phyloP scores from a whole-genome alignment of 2,329 filamentous ascomycete genomes.

The Albophoma yamanashiensis region DNA sequence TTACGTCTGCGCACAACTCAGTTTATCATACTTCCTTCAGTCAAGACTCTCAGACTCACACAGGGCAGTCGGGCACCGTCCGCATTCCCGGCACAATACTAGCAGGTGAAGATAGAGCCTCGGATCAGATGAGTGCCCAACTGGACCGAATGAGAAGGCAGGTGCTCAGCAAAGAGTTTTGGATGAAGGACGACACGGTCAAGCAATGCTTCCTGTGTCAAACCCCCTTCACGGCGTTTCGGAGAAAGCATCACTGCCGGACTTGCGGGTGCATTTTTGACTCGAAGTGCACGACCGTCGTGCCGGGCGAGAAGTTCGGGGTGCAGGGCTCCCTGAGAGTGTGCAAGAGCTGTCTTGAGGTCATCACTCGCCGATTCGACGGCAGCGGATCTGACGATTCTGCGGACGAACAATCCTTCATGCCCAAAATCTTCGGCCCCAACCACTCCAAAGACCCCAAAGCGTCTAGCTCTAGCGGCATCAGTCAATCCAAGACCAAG shows the following conservation, averaged over 20 bases:
- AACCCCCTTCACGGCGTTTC: slow-evolving; percentile 82
- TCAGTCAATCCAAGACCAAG: slow-evolving; percentile 22
- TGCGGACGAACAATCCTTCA: slow-evolving; percentile 61
- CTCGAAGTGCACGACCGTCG: slow-evolving; percentile 87
- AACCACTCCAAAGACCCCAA: slow-evolving; percentile 40
- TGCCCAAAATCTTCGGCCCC: slow-evolving; percentile 52
- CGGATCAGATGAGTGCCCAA: slow-evolving; percentile 48
- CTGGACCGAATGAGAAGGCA: slow-evolving; percentile 70
- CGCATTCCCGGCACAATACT: slow-evolving; percentile 47
- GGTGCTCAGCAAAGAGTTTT: slow-evolving; percentile 88
- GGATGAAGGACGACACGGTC: slow-evolving; percentile 98
- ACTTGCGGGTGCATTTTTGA: slow-evolving; percentile 98
- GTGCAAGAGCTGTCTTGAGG: slow-evolving; percentile 83
- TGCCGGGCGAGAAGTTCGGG: slow-evolving; percentile 78
- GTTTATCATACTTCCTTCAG: slow-evolving; percentile 47
- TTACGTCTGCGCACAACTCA: slow-evolving; percentile 46
- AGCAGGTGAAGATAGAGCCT: slow-evolving; percentile 40
- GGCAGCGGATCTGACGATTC: slow-evolving; percentile 82
- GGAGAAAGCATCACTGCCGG: slow-evolving; percentile 92
- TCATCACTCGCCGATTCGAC: slow-evolving; percentile 85
- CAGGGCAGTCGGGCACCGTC: slow-evolving; percentile 32
- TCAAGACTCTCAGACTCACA: slow-evolving; percentile 32
- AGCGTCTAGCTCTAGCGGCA: slow-evolving; percentile 19
- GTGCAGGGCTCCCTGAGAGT: slow-evolving; percentile 77
- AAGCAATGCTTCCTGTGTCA: slow-evolving; percentile 95